These are phyloP conservation scores for Thermomyces lanuginosus DNA, from an alignment of 2,329 filamentous ascomycete species.

Conservation along the genomic window DNA sequence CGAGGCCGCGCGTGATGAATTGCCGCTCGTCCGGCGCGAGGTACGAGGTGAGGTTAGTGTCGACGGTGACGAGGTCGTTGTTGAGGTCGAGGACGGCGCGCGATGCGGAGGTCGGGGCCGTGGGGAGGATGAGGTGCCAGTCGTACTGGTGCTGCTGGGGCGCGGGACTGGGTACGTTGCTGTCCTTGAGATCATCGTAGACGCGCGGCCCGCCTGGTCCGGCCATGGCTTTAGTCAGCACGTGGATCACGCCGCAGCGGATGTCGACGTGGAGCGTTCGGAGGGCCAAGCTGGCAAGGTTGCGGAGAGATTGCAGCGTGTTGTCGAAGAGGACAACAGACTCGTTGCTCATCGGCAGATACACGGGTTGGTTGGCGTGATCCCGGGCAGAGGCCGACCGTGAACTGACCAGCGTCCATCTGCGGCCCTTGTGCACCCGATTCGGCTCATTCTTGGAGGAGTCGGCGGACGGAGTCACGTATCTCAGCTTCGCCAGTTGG, in stretches of 20 bases:
- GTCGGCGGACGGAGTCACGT: conserved; percentile 55
- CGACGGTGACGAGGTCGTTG: conserved; percentile 67
- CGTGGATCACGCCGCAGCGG: conserved; percentile 68
- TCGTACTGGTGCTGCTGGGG: conserved; percentile 55
- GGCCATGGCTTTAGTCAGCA: conserved; percentile 50
- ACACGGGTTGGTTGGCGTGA: conserved; percentile 44
- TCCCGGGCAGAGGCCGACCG: too few species aligned
- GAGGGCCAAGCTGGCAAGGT: conserved; percentile 62
- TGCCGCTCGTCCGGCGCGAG: conserved; percentile 53
- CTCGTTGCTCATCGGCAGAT: conserved; percentile 74
- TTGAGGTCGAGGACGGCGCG: conserved; percentile 70
- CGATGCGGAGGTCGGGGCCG: conserved; percentile 28
- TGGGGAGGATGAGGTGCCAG: conserved; percentile 29
- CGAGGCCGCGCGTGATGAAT: conserved; percentile 64
- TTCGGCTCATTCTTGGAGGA: conserved; percentile 27
- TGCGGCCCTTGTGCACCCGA: conserved; percentile 41
- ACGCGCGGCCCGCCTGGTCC: conserved; percentile 31
- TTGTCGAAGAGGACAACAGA: conserved; percentile 77
- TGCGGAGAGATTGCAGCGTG: conserved; percentile 66
- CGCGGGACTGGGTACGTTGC: conserved; percentile 38
- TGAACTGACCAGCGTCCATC: conserved; percentile 70
- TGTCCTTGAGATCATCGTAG: conserved; percentile 17
- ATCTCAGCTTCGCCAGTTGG: conserved; percentile 63
- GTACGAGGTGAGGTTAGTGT: conserved; percentile 61
- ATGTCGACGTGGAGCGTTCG: conserved; percentile 80